A percentile compares a stretch with the other conserved stretches of the same genome.
Evolutionary conservation across 2,329 filamentous ascomycete species (phyloP).

Genomic region (Colletotrichum scovillei): DNA sequence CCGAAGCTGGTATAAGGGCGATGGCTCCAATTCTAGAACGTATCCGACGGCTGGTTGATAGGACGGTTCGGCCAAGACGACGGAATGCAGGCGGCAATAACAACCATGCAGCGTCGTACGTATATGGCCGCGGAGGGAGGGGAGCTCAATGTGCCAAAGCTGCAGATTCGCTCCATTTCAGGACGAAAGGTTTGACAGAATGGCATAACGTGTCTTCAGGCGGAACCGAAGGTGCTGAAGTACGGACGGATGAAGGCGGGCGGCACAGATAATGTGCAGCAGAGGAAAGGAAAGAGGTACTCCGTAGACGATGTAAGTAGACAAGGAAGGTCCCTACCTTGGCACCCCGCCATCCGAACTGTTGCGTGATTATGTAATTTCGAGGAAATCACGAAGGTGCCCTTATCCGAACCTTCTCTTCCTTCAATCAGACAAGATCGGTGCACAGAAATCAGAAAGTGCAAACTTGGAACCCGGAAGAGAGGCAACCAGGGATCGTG

Average conservation of each 20-base stretch:
- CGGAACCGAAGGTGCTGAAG: not conserved
- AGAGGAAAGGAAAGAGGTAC: not conserved
- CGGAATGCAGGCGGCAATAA: slow-evolving; percentile 33
- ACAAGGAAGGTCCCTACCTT: not conserved
- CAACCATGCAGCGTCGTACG: not conserved
- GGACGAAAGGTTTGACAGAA: not conserved
- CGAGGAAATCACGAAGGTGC: not conserved
- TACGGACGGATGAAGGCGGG: not conserved
- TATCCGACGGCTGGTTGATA: slow-evolving; percentile 14
- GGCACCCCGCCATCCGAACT: not conserved
- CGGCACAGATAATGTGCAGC: not conserved
- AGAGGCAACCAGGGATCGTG: not conserved
- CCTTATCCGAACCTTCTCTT: not conserved
- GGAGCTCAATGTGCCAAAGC: not conserved
- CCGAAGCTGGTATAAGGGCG: slow-evolving; percentile 1
- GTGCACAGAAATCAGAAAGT: not conserved
- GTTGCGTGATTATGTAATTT: not conserved
- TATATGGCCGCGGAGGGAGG: not conserved
- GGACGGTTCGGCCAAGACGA: slow-evolving; percentile 8
- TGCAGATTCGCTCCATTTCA: not conserved
- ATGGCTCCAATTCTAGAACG: slow-evolving; percentile 28
- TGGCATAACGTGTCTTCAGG: not conserved
- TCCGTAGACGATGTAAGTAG: not conserved
- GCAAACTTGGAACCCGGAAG: too few relatives aligned
- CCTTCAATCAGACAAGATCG: not conserved